Conservation (phyloP, 345 rosid species). For the Arabidopsis thaliana region DNA sequence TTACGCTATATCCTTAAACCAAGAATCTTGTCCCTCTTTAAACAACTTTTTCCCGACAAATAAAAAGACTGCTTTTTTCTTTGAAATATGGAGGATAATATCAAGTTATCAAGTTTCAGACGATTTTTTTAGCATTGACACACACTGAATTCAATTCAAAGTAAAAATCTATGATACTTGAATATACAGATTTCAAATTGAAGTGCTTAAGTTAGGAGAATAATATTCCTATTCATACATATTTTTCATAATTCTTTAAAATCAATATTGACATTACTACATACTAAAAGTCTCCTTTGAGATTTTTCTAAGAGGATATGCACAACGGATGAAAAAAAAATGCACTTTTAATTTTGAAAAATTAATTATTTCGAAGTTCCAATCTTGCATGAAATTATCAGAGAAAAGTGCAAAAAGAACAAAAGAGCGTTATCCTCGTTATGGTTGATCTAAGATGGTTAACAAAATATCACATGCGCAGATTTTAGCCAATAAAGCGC, state of each 20-base stretch:
- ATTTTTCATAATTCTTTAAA: neutral
- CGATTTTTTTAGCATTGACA: neutral
- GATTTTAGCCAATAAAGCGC: neutral
- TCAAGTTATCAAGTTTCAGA: neutral
- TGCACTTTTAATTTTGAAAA: neutral
- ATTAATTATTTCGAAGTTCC: neutral
- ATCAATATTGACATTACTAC: neutral
- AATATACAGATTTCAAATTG: neutral
- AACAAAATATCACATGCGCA: neutral
- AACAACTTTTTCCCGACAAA: slow-evolving; percentile 26
- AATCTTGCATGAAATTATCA: neutral
- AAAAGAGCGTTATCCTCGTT: neutral
- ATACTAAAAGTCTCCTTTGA: neutral
- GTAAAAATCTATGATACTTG: neutral
- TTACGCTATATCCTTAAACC: slow-evolving; percentile 37
- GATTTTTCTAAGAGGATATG: neutral
- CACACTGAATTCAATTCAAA: neutral
- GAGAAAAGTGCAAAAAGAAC: neutral
- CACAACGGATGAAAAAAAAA: neutral
- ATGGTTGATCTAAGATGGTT: neutral
- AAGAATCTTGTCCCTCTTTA: slow-evolving; percentile 29
- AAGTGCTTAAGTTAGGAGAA: neutral
- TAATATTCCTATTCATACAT: neutral
- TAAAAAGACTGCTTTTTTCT: neutral
- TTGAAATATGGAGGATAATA: slow-evolving; percentile 7